Evolutionary conservation across 2,329 filamentous ascomycete genomes (phyloP), one percentile per base, ranked within the genome.

Genomic region (Lecanosticta acicola): DNA sequence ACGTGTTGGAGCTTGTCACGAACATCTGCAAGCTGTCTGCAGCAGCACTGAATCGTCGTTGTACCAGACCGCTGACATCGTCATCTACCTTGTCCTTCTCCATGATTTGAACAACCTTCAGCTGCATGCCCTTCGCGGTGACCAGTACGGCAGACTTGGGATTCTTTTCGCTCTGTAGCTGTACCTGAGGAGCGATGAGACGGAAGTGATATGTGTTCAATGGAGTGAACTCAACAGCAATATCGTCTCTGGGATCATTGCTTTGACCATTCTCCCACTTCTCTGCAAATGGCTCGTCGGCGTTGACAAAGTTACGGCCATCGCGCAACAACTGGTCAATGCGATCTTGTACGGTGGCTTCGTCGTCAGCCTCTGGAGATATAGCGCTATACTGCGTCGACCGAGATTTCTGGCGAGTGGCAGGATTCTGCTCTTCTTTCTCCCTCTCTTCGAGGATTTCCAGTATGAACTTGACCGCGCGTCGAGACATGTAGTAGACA

Each of bases 21-120:
- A 98, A 99, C 69, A 98, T 96, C 65, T 99, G 93, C 20, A 94
- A 85, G 62, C 91, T 94, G 68, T 98, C 93, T 85, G 97, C 96
- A 56, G 89, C 87, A 52, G 96, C 83, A 20, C 90, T 80, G 71
- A 97, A 96, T 5, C 93, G 85, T 32, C 90, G 85, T 65, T 98
- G 94, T 1, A 98, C 91, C 37, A 99, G 77, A 43, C 93, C 94
- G 60, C 88, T 95, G 59, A 99, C 89, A 57, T 87, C 84, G 64
- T 99, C 93, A 39, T 83, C 90, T 46, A 97, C 80, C 50, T 93
- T 80, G 59, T 89, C 84, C 68, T 94, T 96, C 69, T 98, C 93
- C 85, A 97, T 95, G 59, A 98, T 91, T 55, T 96, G 91, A 16
- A 98, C 80, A 9, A 98, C 86, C 71, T 97, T 97, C 46, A 97